phyloP scores from a whole-genome alignment of 2,329 filamentous ascomycete species.

The Trichoderma sp. region DNA sequence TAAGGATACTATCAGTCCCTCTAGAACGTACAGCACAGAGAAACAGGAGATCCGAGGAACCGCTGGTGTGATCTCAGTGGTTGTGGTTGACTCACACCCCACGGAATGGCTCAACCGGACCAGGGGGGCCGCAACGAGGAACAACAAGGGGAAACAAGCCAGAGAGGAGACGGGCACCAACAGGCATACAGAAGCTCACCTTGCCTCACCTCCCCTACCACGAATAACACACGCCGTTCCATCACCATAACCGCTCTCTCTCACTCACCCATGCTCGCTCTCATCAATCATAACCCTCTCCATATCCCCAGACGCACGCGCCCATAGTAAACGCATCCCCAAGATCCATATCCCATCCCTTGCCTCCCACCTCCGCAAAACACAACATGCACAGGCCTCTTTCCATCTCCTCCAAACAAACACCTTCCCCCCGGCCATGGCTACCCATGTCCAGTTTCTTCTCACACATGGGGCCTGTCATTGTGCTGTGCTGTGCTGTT shows the following conservation, averaged over 20 bases:
- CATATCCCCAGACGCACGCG: not conserved
- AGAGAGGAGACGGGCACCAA: not conserved
- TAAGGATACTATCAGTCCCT: too few species aligned
- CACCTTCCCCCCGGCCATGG: too few species aligned
- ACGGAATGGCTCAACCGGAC: not conserved
- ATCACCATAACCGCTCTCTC: too few species aligned
- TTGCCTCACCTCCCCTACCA: not conserved
- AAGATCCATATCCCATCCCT: too few species aligned
- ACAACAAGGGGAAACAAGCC: not conserved
- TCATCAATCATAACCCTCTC: too few species aligned
- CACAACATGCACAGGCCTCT: not conserved
- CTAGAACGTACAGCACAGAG: not conserved
- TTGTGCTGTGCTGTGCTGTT: not conserved
- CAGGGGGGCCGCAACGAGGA: not conserved
- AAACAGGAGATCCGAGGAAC: not conserved
- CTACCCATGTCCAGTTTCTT: too few species aligned
- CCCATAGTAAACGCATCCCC: not conserved
- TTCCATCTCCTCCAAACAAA: too few species aligned
- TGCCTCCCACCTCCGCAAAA: not conserved
- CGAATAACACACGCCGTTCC: too few species aligned
- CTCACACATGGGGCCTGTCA: not conserved
- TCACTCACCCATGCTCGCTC: too few species aligned
- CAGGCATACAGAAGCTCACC: not conserved
- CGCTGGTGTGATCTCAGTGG: not conserved
- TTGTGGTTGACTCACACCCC: conserved; percentile 1